Percentiles rank a stretch among this genome's conserved stretches.
Evolutionary conservation across 2,329 filamentous ascomycete species (phyloP).

Genomic region (Phialemonium atrogriseum): DNA sequence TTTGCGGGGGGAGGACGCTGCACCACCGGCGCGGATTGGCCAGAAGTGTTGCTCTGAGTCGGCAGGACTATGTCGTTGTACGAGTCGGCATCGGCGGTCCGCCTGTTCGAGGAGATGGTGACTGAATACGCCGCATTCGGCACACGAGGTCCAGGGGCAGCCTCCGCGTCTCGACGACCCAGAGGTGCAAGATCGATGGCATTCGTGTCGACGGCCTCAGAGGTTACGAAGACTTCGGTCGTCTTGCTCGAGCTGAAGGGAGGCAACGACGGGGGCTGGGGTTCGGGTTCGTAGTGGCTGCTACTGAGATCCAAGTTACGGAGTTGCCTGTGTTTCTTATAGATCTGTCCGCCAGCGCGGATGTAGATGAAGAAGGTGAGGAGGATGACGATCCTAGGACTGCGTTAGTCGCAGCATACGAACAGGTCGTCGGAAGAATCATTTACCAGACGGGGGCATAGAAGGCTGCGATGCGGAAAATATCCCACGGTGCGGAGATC

Average conservation of each 20-base stretch:
- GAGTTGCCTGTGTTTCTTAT: constrained; percentile 56
- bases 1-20: constrained; percentile 13
- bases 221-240: constrained; percentile 57
- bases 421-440: neutral
- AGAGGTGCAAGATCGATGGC: constrained; percentile 25
- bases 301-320: constrained; percentile 47
- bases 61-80: constrained; percentile 20
- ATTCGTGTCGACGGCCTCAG: constrained; percentile 30
- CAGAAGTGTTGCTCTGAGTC: constrained; percentile 15
- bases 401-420: constrained; percentile 1
- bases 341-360: constrained; percentile 58
- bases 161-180: constrained; percentile 15
- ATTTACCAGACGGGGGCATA: constrained; percentile 63
- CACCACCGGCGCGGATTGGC: constrained; percentile 7
- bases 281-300: constrained; percentile 34
- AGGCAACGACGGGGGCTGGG: constrained; percentile 29
- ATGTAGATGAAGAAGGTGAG: constrained; percentile 58
- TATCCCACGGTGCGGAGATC: constrained; percentile 59
- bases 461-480: constrained; percentile 65
- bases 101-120: constrained; percentile 35
- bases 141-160: constrained; percentile 4
- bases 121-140: constrained; percentile 35
- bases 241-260: constrained; percentile 43
- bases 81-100: constrained; percentile 11
- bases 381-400: constrained; percentile 47